These are phyloP conservation scores for Rhizopogon vinicolor DNA, from an alignment of 768 basidiomycete species.

Conservation along the genomic window DNA sequence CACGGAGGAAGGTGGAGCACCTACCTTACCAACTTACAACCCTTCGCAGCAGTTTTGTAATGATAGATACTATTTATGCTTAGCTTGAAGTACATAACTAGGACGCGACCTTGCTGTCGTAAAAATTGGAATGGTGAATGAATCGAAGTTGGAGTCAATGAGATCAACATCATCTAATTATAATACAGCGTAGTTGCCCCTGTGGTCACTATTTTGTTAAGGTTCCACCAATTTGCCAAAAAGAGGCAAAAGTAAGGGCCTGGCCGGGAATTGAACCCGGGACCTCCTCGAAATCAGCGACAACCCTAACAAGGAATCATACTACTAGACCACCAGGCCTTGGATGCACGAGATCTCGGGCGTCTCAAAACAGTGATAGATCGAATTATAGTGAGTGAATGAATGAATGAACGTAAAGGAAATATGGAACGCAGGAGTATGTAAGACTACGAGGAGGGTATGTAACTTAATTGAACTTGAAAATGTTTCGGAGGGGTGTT, in stretches of 20 bases:
- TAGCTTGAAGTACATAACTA: neutral
- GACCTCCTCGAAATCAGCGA: constrained; percentile 55
- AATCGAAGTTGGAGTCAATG: neutral
- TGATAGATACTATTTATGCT: neutral
- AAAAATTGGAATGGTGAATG: neutral
- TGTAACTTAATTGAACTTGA: constrained; percentile 21
- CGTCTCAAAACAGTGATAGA: neutral
- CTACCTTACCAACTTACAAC: constrained; percentile 25
- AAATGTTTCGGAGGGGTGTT: constrained; percentile 26
- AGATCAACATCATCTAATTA: neutral
- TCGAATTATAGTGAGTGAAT: neutral
- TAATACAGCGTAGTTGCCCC: too few species aligned
- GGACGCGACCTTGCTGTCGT: too few species aligned
- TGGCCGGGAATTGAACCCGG: constrained; percentile 79
- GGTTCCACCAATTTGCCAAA: neutral
- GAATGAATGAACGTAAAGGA: neutral
- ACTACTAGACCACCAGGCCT: constrained; percentile 38
- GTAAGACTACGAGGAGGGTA: neutral
- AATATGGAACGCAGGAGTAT: neutral
- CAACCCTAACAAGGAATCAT: constrained; percentile 36
- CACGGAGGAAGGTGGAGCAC: constrained; percentile 36
- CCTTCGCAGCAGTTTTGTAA: constrained; percentile 23
- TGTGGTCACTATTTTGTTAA: too few species aligned
- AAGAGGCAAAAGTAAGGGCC: constrained; percentile 34
- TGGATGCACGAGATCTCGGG: neutral